These are phyloP conservation scores for Claviceps lovelessii DNA, from an alignment of 2,329 filamentous ascomycete species.

Conservation along the genomic window DNA sequence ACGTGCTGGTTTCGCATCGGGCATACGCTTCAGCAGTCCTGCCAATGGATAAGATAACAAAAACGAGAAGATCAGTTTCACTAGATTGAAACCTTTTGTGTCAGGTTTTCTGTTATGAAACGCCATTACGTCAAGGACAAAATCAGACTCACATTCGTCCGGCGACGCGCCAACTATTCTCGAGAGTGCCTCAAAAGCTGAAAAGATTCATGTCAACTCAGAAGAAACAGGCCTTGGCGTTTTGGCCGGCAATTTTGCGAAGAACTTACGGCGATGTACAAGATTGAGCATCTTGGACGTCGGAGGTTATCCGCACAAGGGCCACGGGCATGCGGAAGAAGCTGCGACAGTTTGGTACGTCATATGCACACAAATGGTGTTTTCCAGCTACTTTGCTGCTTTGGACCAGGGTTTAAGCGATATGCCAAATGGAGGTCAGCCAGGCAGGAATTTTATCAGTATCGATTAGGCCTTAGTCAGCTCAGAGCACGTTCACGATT, in stretches of 20 bases:
- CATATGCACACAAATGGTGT: background rate
- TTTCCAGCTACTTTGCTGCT: background rate
- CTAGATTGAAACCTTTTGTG: conserved; percentile 28
- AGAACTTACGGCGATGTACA: conserved; percentile 12
- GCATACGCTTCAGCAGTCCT: conserved; percentile 74
- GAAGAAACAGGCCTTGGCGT: background rate
- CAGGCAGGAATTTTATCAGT: too few relatives aligned
- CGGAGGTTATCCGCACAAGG: background rate
- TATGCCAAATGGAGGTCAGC: too few relatives aligned
- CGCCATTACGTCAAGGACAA: background rate
- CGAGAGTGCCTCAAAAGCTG: conserved; percentile 23
- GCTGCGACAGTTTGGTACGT: background rate
- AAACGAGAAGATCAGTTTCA: conserved; percentile 87
- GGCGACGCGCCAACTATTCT: conserved; percentile 19
- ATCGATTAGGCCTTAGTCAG: too few relatives aligned
- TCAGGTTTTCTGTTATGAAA: too few relatives aligned
- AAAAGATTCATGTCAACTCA: background rate
- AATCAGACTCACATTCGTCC: conserved; percentile 21
- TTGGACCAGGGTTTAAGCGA: too few relatives aligned
- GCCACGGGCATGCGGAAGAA: background rate
- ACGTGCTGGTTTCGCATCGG: conserved; percentile 64
- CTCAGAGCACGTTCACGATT: too few relatives aligned
- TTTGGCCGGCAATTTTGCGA: background rate
- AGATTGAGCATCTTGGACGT: conserved; percentile 9
- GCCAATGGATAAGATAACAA: conserved; percentile 86